Percentiles rank a stretch among this genome's conserved stretches.
Conservation (phyloP, 2,329 filamentous ascomycete species). For the Arthrobotrys megalospora region DNA sequence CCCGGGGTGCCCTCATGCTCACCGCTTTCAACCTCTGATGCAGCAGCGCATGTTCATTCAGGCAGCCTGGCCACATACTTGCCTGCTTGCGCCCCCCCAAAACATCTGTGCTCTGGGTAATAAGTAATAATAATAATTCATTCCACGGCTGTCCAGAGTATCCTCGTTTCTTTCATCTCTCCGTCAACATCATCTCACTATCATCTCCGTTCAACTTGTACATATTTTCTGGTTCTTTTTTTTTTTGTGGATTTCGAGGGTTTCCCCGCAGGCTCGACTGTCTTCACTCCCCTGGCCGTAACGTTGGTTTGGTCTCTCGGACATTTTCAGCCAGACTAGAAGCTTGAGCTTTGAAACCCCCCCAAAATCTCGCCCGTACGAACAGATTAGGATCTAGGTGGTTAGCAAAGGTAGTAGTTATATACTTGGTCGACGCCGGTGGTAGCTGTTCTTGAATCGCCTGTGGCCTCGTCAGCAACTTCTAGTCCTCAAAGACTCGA, state of each 20-base stretch:
- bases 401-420: slow-evolving; percentile 17
- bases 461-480: slow-evolving; percentile 23
- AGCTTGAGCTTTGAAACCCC: slow-evolving; percentile 38
- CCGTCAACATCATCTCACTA: slow-evolving; percentile 31
- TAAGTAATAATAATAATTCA: slow-evolving; percentile 37
- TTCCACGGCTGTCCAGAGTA: slow-evolving; percentile 34
- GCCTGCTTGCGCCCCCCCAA: slow-evolving; percentile 52
- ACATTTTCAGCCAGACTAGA: slow-evolving; percentile 19
- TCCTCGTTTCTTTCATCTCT: slow-evolving; percentile 38
- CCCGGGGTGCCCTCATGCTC: slow-evolving; percentile 43
- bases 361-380: slow-evolving; percentile 27
- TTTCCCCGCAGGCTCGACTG: slow-evolving; percentile 21
- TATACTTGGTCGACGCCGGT: slow-evolving; percentile 17
- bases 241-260: slow-evolving; percentile 29
- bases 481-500: slow-evolving; percentile 33
- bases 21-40: slow-evolving; percentile 46
- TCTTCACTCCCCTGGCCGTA: slow-evolving; percentile 28
- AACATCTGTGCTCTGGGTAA: slow-evolving; percentile 53
- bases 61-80: slow-evolving; percentile 51
- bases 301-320: slow-evolving; percentile 10
- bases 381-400: slow-evolving; percentile 32
- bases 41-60: slow-evolving; percentile 27
- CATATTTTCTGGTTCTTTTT: slow-evolving; percentile 48
- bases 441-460: slow-evolving; percentile 16
- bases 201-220: slow-evolving; percentile 55